A percentile compares a stretch with the other conserved stretches of the same genome.
Evolutionary conservation across 129 eudicot genomes (phyloP).

Genomic region (Ambrosia trifida): DNA sequence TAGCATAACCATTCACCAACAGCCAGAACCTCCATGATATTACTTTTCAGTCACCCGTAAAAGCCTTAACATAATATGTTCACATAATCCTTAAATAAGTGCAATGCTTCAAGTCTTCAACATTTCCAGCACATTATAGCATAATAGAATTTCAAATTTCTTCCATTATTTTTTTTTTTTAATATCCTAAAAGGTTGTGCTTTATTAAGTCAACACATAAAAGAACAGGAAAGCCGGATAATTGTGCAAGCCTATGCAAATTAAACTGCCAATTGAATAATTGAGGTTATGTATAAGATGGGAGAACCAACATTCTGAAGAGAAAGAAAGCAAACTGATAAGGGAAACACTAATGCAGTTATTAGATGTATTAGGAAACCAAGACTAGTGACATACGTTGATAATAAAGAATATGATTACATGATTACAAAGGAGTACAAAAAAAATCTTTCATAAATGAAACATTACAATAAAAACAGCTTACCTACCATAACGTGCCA

Average conservation of each 20-base stretch:
- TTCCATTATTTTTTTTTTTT: neutral
- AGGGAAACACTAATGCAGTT: neutral
- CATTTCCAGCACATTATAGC: neutral
- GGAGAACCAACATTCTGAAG: too few relatives aligned
- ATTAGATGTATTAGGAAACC: neutral
- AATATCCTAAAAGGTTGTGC: conserved; percentile 3
- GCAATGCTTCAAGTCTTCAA: neutral
- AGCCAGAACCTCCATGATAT: conserved; percentile 18
- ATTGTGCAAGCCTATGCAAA: conserved; percentile 5
- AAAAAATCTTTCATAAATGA: neutral
- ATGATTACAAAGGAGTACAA: conserved; percentile 1
- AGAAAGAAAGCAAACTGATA: conserved; percentile 9
- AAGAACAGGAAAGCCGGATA: neutral
- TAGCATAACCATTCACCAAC: neutral
- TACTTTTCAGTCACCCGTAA: neutral
- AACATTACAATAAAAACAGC: conserved; percentile 36
- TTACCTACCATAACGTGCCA: conserved; percentile 99
- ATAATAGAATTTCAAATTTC: conserved; percentile 1
- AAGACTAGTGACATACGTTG: neutral
- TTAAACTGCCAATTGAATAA: neutral
- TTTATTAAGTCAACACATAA: conserved; percentile 11
- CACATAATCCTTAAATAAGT: neutral
- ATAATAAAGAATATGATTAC: neutral
- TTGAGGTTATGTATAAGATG: neutral
- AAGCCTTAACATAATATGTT: neutral